Evolutionary conservation across 1,139 yeast species (phyloP).

Genomic region (Debaryomyces psychrophilus): DNA sequence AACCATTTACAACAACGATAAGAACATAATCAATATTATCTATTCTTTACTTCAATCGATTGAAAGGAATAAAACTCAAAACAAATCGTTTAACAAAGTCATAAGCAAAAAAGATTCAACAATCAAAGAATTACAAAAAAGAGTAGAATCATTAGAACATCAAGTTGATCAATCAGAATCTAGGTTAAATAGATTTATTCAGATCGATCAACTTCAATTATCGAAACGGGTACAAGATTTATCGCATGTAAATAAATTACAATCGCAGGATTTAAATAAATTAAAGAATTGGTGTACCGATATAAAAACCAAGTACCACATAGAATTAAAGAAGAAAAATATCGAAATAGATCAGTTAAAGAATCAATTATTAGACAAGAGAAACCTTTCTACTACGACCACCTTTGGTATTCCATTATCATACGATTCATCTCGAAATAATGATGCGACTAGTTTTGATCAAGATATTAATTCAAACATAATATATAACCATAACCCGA

Average conservation of each 20-base stretch:
- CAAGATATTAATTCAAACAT: slow-evolving; percentile 26
- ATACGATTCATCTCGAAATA: slow-evolving; percentile 4
- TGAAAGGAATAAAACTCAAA: slow-evolving; percentile 43
- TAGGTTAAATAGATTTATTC: slow-evolving; percentile 20
- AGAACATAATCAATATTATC: slow-evolving; percentile 45
- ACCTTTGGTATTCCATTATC: slow-evolving; percentile 31
- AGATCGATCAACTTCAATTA: slow-evolving; percentile 24
- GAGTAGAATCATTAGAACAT: slow-evolving; percentile 26
- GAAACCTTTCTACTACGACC: slow-evolving; percentile 36
- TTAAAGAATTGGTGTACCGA: slow-evolving; percentile 35
- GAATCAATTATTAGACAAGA: slow-evolving; percentile 41
- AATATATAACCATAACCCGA: slow-evolving; percentile 40
- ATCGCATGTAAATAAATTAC: slow-evolving; percentile 30
- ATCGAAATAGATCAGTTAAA: slow-evolving; percentile 41
- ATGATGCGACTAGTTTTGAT: slow-evolving; percentile 4
- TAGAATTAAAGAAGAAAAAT: slow-evolving; percentile 44
- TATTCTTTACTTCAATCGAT: slow-evolving; percentile 44
- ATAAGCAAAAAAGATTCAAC: slow-evolving; percentile 35
- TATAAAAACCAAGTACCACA: slow-evolving; percentile 40
- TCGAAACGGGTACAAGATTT: slow-evolving; percentile 26
- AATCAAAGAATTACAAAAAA: slow-evolving; percentile 30
- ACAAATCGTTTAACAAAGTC: slow-evolving; percentile 34
- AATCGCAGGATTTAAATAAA: slow-evolving; percentile 33
- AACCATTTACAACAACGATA: slow-evolving; percentile 44
- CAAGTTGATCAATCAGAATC: slow-evolving; percentile 24